phyloP scores from a whole-genome alignment of 148 eudicot species.

The Camellia granthamiana region DNA sequence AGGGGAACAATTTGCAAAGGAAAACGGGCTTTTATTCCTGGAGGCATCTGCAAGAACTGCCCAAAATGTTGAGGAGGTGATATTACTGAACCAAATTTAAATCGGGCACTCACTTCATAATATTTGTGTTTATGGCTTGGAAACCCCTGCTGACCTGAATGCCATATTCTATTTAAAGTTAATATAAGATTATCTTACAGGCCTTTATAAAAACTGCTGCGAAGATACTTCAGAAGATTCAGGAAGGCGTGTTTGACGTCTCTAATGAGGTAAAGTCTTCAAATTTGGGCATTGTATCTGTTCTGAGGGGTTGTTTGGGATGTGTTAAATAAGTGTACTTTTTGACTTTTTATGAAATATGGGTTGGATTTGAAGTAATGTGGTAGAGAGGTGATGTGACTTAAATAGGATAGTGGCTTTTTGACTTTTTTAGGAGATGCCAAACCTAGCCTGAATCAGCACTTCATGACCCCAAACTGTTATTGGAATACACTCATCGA shows the following conservation, averaged over 20 bases:
- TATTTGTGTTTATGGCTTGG: slow-evolving; percentile 9
- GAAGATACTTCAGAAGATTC: slow-evolving; percentile 57
- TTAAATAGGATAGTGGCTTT: no score
- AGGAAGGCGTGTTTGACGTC: slow-evolving; percentile 66
- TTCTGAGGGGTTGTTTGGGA: background rate
- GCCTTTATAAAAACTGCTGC: slow-evolving; percentile 61
- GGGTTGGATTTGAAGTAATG: no score
- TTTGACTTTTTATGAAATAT: no score
- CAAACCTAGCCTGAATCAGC: no score
- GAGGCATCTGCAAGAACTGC: slow-evolving; percentile 78
- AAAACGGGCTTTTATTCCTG: slow-evolving; percentile 66
- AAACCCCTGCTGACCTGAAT: background rate
- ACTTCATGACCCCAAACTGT: background rate
- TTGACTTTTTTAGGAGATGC: no score
- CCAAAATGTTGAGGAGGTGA: slow-evolving; percentile 74
- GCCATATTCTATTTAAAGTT: background rate
- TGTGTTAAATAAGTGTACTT: no score
- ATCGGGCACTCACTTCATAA: background rate
- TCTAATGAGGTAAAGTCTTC: slow-evolving; percentile 58
- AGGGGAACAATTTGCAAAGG: slow-evolving; percentile 83
- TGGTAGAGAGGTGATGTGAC: no score
- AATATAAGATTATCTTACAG: slow-evolving; percentile 24
- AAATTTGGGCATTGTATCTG: background rate
- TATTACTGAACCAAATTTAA: background rate
- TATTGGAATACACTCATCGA: background rate